Percentiles rank a stretch among this genome's conserved stretches.
These are phyloP conservation scores for Ogataea naganishii DNA, from an alignment of 805 yeast genomes.

Conservation along the genomic window DNA sequence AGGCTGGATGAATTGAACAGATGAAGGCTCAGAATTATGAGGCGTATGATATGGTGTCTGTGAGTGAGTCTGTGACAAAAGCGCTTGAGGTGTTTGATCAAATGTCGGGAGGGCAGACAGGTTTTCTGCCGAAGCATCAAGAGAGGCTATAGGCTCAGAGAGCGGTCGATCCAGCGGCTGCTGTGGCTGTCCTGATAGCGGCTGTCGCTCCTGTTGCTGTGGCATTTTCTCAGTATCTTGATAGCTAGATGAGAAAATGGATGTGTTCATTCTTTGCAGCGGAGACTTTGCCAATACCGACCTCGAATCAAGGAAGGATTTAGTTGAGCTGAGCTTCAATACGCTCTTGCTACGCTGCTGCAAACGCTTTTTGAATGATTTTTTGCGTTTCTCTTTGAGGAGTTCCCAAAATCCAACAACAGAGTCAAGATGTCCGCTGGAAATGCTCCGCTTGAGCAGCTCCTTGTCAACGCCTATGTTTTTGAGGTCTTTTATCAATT, in stretches of 20 bases:
- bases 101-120: too few relatives aligned
- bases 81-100: too few relatives aligned
- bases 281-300: slow-evolving; percentile 5
- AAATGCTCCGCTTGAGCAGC: slow-evolving; percentile 47
- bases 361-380: slow-evolving; percentile 16
- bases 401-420: slow-evolving; percentile 71
- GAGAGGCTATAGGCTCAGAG: too few relatives aligned
- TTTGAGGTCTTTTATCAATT: slow-evolving; percentile 48
- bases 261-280: not conserved
- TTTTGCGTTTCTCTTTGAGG: slow-evolving; percentile 43
- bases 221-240: slow-evolving; percentile 8
- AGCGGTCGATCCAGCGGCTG: too few relatives aligned
- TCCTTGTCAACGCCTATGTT: slow-evolving; percentile 59
- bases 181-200: not conserved
- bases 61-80: too few relatives aligned
- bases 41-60: too few relatives aligned
- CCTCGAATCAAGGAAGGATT: slow-evolving; percentile 13
- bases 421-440: slow-evolving; percentile 55
- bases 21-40: too few relatives aligned
- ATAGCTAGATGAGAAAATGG: slow-evolving; percentile 8
- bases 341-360: slow-evolving; percentile 20
- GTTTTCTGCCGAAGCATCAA: too few relatives aligned
- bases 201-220: slow-evolving; percentile 7
- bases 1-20: too few relatives aligned
- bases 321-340: slow-evolving; percentile 18